Base-by-base conservation (phyloP, 257 asterid genomes). In the Solanum chmielewskii region DNA sequence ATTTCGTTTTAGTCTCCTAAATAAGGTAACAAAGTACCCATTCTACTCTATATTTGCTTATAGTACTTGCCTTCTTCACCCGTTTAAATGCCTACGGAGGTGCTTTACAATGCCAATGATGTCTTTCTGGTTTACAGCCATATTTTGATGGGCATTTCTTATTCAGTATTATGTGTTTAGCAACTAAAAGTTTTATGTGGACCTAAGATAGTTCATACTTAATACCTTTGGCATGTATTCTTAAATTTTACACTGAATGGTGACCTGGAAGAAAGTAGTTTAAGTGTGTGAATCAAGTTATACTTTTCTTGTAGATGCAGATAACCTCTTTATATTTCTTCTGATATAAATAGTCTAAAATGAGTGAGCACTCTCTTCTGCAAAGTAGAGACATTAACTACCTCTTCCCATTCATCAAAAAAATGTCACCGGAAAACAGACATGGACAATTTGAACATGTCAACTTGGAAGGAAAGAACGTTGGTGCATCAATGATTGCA, bases 201-300 rank as follows among this genome's bases (percentile, higher is more conserved):
- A 66, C 20, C 42, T 25, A 4, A 37, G 44, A 66, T n/a, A 10
- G 1, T 84, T 15, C 62, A 31, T 14, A 3, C 56, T 84, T 41
- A 11, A 64, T 31, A n/a, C 52, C 18, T 39, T 31, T 84, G 12
- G 60, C 59, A 3, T 37, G 56, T 29, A 84, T n/a, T 68, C 6
- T 42, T 47, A 21, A 47, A 69, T 12, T 73, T n/a, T 37, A 8
- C 39, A 74, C 87, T 45, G 25, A 69, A 73, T 15, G 62, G 39
- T 44, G 49, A 76, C 83, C 47, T 39, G 68, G 60, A 88, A 88
- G 52, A 59, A 49, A 73, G 20, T 39, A 60, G 82, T 83, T 23
- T 62, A 91, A 78, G 93, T 91, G 96, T 95, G 93, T 56, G 82
- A 81, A 70, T 80, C 60, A 95, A 93, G 98, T 91, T 88, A 94